Evolutionary conservation across 2,329 filamentous ascomycete species (phyloP).

Genomic region (Alternaria dauci): DNA sequence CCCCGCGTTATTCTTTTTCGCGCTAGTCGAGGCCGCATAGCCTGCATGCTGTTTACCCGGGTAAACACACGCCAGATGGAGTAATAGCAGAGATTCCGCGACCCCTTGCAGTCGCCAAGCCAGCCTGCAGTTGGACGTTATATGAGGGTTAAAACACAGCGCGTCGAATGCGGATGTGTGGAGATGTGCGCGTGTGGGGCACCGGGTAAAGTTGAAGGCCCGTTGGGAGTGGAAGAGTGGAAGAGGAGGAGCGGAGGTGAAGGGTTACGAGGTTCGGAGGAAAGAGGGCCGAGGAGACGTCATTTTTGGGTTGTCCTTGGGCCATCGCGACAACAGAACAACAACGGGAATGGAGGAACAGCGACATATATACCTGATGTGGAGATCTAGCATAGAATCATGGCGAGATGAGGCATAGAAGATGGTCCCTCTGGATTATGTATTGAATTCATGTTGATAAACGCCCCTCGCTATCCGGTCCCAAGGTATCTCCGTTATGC

Average conservation of each 20-base stretch:
- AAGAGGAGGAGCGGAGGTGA: not conserved
- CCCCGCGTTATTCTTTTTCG: not conserved
- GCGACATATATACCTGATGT: too few species aligned
- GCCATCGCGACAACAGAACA: not conserved
- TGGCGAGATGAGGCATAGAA: not conserved
- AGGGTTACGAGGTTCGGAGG: not conserved
- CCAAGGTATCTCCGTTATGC: constrained; percentile 14
- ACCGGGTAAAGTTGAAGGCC: not conserved
- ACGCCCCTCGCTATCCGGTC: constrained; percentile 1
- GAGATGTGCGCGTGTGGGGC: not conserved
- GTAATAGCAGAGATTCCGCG: not conserved
- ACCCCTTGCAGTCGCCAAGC: constrained; percentile 23
- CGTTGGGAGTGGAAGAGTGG: not conserved
- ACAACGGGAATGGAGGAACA: too few species aligned
- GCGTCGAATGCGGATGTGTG: not conserved
- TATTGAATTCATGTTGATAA: not conserved
- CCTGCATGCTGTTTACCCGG: not conserved
- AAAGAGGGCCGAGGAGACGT: not conserved
- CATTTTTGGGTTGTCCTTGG: not conserved
- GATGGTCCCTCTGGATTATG: not conserved
- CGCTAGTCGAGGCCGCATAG: not conserved
- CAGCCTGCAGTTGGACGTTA: constrained; percentile 20
- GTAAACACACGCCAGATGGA: not conserved
- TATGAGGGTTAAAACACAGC: constrained; percentile 12
- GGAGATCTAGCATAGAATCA: not conserved